Evolutionary conservation across 2,329 filamentous ascomycete species (phyloP).

Genomic region (Akanthomyces muscarius): DNA sequence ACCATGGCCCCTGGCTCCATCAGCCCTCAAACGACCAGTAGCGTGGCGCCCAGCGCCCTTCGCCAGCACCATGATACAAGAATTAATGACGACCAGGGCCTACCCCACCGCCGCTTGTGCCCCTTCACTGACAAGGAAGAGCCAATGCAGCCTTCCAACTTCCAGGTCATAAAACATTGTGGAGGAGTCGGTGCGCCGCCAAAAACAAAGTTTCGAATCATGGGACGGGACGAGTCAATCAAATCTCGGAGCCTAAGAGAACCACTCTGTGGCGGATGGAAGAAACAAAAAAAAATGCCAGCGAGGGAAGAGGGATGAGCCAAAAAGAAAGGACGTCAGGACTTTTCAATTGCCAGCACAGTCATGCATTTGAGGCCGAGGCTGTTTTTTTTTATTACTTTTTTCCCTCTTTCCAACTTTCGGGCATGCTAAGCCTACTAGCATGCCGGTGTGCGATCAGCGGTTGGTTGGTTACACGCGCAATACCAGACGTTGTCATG

Average conservation of each 20-base stretch:
- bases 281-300: not conserved
- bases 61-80: not conserved
- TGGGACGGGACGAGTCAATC: conserved; percentile 13
- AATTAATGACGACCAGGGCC: not conserved
- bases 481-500: not conserved
- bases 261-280: not conserved
- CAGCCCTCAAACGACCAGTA: not conserved
- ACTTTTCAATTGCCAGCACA: not conserved
- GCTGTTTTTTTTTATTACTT: not conserved
- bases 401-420: not conserved
- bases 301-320: not conserved
- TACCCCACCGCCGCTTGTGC: conserved; percentile 1
- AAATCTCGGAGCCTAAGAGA: not conserved
- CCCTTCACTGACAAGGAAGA: not conserved
- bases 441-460: no score
- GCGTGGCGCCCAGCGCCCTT: not conserved
- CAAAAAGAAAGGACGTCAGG: not conserved
- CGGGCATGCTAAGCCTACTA: not conserved
- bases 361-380: not conserved
- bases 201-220: conserved; percentile 9
- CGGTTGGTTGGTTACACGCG: no score
- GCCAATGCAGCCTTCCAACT: not conserved
- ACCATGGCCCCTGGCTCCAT: not conserved
- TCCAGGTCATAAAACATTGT: conserved; percentile 11
- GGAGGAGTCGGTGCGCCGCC: conserved; percentile 13